Conservation (phyloP, 2,329 filamentous ascomycete genomes). For the Raffaelea ambrosiae region DNA sequence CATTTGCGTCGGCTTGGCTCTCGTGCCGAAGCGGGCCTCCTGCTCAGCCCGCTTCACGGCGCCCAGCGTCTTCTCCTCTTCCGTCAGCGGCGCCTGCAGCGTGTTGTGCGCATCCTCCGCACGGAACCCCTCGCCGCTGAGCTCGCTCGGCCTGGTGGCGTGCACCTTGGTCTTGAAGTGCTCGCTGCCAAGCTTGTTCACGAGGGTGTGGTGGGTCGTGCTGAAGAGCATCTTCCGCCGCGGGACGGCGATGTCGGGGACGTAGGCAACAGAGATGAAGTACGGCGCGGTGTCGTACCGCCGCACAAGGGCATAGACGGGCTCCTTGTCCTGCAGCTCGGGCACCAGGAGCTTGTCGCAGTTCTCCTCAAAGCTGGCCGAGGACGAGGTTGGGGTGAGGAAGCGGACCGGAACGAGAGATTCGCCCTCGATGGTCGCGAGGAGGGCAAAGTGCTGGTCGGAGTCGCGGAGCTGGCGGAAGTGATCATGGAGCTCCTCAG, state of each 20-base stretch:
- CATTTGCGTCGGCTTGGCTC: conserved; percentile 47
- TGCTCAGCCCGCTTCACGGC: conserved; percentile 70
- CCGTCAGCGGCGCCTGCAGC: conserved; percentile 63
- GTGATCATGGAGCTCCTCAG: conserved; percentile 64
- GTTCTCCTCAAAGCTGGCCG: conserved; percentile 54
- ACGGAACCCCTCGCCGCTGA: conserved; percentile 61
- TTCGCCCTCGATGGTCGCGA: conserved; percentile 64
- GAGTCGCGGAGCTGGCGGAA: conserved; percentile 62
- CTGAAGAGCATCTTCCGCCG: conserved; percentile 85
- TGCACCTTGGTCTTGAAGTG: conserved; percentile 64
- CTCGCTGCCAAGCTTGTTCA: conserved; percentile 69
- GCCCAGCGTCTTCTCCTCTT: conserved; percentile 64
- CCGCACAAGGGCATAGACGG: conserved; percentile 68
- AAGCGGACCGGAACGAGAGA: conserved; percentile 51
- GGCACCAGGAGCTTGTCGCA: conserved; percentile 48
- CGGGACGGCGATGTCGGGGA: conserved; percentile 70
- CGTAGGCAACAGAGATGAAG: conserved; percentile 67
- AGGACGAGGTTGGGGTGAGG: conserved; percentile 43
- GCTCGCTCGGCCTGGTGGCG: conserved; percentile 58
- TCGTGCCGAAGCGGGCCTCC: conserved; percentile 62
- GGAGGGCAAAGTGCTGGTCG: conserved; percentile 55
- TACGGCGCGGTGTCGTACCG: conserved; percentile 48
- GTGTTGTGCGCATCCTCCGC: conserved; percentile 61
- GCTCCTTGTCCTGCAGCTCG: conserved; percentile 56
- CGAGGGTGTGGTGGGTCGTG: conserved; percentile 64